Base-by-base conservation (phyloP, 495 filamentous ascomycete genomes). In the Poronia punctata region DNA sequence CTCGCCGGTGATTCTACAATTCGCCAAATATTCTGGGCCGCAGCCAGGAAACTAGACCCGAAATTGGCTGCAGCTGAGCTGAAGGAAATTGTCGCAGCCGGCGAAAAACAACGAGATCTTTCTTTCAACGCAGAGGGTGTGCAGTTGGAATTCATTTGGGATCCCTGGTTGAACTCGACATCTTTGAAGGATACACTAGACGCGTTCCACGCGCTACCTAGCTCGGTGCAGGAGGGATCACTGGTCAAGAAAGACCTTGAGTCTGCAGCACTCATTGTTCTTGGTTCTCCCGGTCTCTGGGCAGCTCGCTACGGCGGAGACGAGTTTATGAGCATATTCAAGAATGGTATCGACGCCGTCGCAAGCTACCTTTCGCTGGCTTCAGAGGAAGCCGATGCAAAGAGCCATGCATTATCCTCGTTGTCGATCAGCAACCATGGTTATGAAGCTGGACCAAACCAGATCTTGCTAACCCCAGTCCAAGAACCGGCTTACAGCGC, bases 91-190 rank as follows among this genome's bases (percentile, higher is more conserved):
- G 22, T 45, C n/a, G 47, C 44, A 7, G 29, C 19, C 1, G 50
- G 54, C 15, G 43, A 65, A 8, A 68, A 63, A 43, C 72, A 78
- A 46, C 43, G 44, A 12, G 67, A 76, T 54, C 44, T 73, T 7
- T 46, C 52, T 1, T 72, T 70, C 27, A 45, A 56, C 14, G 52
- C 57, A 4, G 50, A 45, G 8, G 71, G 62, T 26, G 60, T 70
- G 15, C 60, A 26, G 16, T 22, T 80, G 14, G 63, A 76, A 23
- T 81, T 79, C 35, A 47, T 74, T 11, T 82, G 75, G 78, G 76
- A 82, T 54, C 76, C 78, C 3, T 82, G 62, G 57, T 57, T 82
- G 21, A 82, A 82, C 52, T 69, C 67, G 10, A 68, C 72, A 2
- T 50, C 37, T 16, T 52, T 76, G 11, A 43, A 62, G 10, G 45